A percentile compares a stretch with the other conserved stretches of the same genome.
phyloP scores from a whole-genome alignment of 1,139 yeast species.

The Blastobotrys arbuscula region DNA sequence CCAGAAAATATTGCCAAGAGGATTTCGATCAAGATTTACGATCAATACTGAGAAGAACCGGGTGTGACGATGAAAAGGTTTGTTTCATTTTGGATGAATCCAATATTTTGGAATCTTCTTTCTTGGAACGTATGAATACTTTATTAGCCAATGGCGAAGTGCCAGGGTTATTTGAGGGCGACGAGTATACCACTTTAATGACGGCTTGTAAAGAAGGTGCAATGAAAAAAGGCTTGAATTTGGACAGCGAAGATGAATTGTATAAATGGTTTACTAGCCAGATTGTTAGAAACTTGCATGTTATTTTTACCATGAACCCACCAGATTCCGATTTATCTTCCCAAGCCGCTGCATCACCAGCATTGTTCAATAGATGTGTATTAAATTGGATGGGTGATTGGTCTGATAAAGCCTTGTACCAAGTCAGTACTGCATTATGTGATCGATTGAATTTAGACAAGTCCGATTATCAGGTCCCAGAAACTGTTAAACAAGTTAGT shows the following conservation, averaged over 20 bases:
- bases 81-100: conserved; percentile 83
- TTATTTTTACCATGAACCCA: conserved; percentile 70
- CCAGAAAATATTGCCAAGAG: conserved; percentile 46
- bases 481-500: conserved; percentile 19
- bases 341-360: conserved; percentile 71
- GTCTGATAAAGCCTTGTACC: conserved; percentile 47
- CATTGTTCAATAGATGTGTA: conserved; percentile 86
- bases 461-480: conserved; percentile 34
- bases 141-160: conserved; percentile 86
- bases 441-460: conserved; percentile 49
- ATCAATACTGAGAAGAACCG: conserved; percentile 45
- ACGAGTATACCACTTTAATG: conserved; percentile 54
- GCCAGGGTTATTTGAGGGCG: conserved; percentile 84
- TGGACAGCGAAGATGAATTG: conserved; percentile 70
- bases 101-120: conserved; percentile 66
- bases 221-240: conserved; percentile 51
- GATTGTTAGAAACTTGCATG: conserved; percentile 70
- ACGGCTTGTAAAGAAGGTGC: conserved; percentile 55
- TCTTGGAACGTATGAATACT: conserved; percentile 88
- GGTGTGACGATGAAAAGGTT: conserved; percentile 53
- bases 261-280: conserved; percentile 69
- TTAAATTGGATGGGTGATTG: conserved; percentile 88
- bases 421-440: conserved; percentile 46
- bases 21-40: conserved; percentile 69
- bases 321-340: conserved; percentile 40